phyloP scores from a whole-genome alignment of 1,139 yeast species.

The Candida sojae region DNA sequence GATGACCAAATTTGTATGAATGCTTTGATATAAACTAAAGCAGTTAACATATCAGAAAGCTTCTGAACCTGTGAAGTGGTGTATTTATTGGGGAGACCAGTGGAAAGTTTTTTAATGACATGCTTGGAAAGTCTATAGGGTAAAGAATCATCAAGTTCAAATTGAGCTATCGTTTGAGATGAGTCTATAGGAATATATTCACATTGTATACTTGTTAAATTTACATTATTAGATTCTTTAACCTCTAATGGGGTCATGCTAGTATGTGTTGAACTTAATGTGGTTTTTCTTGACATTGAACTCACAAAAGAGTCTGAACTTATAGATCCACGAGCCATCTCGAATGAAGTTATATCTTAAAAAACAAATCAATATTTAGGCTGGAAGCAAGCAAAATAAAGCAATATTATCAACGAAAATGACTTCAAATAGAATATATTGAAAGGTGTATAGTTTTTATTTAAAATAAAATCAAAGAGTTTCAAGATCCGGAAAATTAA shows the following conservation, averaged over 20 bases:
- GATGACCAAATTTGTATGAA: slow-evolving; percentile 10
- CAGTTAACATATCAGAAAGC: slow-evolving; percentile 4
- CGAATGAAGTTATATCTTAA: too few species aligned
- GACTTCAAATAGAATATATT: too few species aligned
- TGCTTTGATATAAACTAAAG: slow-evolving; percentile 4
- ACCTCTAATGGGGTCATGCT: background rate
- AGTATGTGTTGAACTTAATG: background rate
- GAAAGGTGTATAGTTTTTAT: too few species aligned
- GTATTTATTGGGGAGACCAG: background rate
- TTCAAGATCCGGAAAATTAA: background rate
- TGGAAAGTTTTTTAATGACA: slow-evolving; percentile 3
- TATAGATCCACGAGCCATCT: background rate
- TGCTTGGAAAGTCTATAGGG: slow-evolving; percentile 5
- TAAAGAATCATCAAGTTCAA: slow-evolving; percentile 8
- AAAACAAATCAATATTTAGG: too few species aligned
- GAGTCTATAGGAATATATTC: slow-evolving; percentile 1
- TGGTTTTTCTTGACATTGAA: slow-evolving; percentile 1
- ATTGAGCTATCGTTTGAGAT: slow-evolving; percentile 6
- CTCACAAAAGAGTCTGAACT: background rate
- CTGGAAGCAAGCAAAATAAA: too few species aligned
- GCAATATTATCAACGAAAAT: too few species aligned
- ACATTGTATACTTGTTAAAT: slow-evolving; percentile 2
- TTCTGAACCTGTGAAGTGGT: background rate
- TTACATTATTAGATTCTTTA: slow-evolving; percentile 3
- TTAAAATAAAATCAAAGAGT: too few species aligned